These are phyloP conservation scores for Pharnaceum exiguum DNA, from an alignment of 148 eudicot species.

Conservation along the genomic window DNA sequence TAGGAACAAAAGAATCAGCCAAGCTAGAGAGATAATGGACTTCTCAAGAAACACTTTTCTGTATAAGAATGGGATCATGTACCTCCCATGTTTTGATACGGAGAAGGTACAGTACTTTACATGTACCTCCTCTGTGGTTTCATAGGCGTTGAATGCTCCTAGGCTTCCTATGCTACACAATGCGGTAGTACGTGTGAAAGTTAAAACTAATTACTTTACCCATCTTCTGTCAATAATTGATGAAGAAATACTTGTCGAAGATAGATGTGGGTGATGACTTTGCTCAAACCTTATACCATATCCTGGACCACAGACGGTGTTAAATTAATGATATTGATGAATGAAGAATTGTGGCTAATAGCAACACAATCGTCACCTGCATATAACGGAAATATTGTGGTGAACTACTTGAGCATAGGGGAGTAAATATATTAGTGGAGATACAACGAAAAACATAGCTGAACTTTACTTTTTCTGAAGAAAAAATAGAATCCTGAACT, in stretches of 20 bases:
- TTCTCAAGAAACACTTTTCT: neutral
- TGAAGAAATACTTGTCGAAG: neutral
- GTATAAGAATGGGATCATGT: neutral
- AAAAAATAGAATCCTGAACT: too few species aligned
- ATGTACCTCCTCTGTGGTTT: neutral
- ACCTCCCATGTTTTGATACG: conserved; percentile 64
- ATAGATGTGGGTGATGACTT: neutral
- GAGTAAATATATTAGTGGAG: too few species aligned
- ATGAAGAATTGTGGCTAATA: conserved; percentile 17
- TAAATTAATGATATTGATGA: conserved; percentile 21
- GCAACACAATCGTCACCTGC: conserved; percentile 46
- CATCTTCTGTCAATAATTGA: neutral
- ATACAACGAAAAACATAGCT: too few species aligned
- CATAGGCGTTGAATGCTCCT: neutral
- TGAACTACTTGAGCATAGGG: too few species aligned
- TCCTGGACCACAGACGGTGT: conserved; percentile 34
- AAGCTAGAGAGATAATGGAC: neutral
- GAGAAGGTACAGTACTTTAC: conserved; percentile 2
- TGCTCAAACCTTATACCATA: conserved; percentile 39
- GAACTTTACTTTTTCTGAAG: too few species aligned
- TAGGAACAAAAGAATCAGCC: neutral
- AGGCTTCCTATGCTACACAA: neutral
- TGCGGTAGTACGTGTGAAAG: neutral
- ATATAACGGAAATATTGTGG: neutral
- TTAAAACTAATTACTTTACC: neutral